Base-by-base conservation (phyloP, 176 grass and related monocot genomes). In the Oryza officinalis region DNA sequence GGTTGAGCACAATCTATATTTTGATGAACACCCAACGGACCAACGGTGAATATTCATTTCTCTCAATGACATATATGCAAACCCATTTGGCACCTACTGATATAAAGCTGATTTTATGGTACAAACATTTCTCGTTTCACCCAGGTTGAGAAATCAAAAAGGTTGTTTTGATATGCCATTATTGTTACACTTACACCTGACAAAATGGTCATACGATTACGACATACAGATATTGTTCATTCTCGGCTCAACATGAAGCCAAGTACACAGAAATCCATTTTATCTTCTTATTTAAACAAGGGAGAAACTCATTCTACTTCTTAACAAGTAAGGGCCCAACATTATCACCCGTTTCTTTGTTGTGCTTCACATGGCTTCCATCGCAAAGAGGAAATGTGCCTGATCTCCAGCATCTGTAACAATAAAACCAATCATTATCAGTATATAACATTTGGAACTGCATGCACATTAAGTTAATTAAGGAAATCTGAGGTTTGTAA, bases 371-470 rank as follows among this genome's bases (percentile, higher is more conserved):
- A 84, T 98, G 96, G 74, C 85, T 35, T 79, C 96, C 96, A 49
- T 98, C 96, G 26, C 96, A 98, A 31, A 98, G 89, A 32, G 96
- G 93, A 71, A 98, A 98, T 78, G 96, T 95, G 26, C 89, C 93
- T 31, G 93, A 98, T 76, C 93, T 98, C 96, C 93, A 98, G 76
- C 93, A 98, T 61, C 96, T 87, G 49, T 37, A 26, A 35, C 28
- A 31, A 86, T 74, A 4, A 83, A 49, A 83, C 10, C 6, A 79
- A 64, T 49, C 27, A 40, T 66, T 17, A 14, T 67, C 74, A 72
- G 18, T 33, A 17, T 23, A 23, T 60, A 60, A 37, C 9, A 71
- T 52, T 28, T 41, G n/a, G n/a, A 78, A 65, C 76, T n/a, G 17
- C 13, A 75, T 65, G 76, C 3, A 80, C 30, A 35, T 44, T 32